phyloP scores from a whole-genome alignment of 2,329 filamentous ascomycete species.

The Fusarium hostae region DNA sequence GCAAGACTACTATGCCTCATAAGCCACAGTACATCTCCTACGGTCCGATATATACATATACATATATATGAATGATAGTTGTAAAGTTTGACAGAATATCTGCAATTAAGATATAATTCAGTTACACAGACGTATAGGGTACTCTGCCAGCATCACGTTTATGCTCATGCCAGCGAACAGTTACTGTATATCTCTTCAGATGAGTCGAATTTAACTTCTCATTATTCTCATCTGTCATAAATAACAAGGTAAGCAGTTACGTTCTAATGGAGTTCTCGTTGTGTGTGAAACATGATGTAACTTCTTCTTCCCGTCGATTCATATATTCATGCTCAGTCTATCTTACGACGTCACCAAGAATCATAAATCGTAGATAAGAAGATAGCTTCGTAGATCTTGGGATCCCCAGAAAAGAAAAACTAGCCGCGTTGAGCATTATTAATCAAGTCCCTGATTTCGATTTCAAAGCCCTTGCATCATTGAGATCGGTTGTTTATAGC shows the following conservation, averaged over 20 bases:
- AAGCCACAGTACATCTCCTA: neutral
- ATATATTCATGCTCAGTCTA: fast-evolving
- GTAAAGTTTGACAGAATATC: neutral
- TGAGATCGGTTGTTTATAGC: neutral
- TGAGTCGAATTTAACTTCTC: neutral
- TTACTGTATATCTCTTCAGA: neutral
- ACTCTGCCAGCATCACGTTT: neutral
- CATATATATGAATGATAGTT: no score
- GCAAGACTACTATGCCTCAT: no score
- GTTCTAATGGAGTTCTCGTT: no score
- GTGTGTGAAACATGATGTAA: neutral
- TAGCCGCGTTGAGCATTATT: neutral
- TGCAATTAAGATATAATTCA: neutral
- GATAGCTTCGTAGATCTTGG: neutral
- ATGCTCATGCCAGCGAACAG: neutral
- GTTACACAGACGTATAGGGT: neutral
- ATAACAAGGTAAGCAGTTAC: no score
- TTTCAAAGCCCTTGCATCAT: conserved; percentile 1
- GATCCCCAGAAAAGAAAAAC: neutral
- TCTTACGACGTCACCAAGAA: neutral
- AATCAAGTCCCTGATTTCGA: neutral
- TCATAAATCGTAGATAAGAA: neutral
- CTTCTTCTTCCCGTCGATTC: neutral
- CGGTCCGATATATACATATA: neutral
- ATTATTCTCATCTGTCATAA: neutral